Evolutionary conservation across 2,329 filamentous ascomycete genomes (phyloP).

Genomic region (Colletotrichum kahawae): DNA sequence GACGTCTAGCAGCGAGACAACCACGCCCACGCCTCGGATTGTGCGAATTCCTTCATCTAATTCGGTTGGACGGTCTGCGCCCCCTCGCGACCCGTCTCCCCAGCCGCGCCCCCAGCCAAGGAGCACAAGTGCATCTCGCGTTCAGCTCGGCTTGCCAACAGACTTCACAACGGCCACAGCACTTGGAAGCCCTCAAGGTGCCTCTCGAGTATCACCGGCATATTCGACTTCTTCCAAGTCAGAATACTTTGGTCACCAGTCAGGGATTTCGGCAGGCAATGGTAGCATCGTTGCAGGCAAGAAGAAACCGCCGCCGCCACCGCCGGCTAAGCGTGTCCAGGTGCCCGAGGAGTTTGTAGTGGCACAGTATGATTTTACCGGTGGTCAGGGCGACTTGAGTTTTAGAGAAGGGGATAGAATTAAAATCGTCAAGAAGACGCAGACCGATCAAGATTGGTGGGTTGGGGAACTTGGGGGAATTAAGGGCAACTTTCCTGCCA

Average conservation of each 20-base stretch:
- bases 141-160: constrained; percentile 41
- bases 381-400: constrained; percentile 74
- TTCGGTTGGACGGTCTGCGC: constrained; percentile 25
- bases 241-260: constrained; percentile 36
- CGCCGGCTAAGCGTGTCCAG: constrained; percentile 64
- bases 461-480: constrained; percentile 74
- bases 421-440: constrained; percentile 77
- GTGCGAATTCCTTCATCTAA: constrained; percentile 41
- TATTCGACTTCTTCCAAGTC: constrained; percentile 15
- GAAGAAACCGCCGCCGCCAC: constrained; percentile 80
- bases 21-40: constrained; percentile 33
- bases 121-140: constrained; percentile 29
- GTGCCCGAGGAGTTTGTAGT: constrained; percentile 63
- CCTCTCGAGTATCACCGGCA: constrained; percentile 31
- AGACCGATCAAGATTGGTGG: constrained; percentile 88
- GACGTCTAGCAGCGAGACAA: constrained; percentile 25
- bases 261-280: constrained; percentile 25
- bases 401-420: constrained; percentile 83
- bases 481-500: constrained; percentile 79
- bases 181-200: constrained; percentile 37
- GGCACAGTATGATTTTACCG: constrained; percentile 77
- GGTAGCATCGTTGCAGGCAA: constrained; percentile 43
- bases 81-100: constrained; percentile 24
- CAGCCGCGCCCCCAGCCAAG: constrained; percentile 33
- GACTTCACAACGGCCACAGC: constrained; percentile 50